Conservation (phyloP, 2,329 filamentous ascomycete genomes). For the Celoporthe dispersa region DNA sequence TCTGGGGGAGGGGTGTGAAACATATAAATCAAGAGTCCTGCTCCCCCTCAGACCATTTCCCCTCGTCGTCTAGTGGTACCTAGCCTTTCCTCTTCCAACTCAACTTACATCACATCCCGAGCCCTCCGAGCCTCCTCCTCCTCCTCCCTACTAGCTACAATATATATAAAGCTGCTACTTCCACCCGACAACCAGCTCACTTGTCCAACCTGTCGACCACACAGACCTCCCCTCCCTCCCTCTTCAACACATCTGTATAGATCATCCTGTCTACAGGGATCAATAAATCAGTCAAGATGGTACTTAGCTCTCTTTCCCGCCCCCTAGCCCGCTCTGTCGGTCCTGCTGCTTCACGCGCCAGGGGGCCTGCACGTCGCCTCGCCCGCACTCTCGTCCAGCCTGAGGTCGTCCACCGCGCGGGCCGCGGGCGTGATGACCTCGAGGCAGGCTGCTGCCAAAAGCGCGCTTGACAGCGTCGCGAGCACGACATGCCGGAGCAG, state of each 20-base stretch:
- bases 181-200: neutral
- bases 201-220: neutral
- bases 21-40: constrained; percentile 25
- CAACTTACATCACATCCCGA: constrained; percentile 19
- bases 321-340: constrained; percentile 31
- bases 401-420: constrained; percentile 22
- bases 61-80: constrained; percentile 8
- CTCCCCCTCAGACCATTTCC: constrained; percentile 12
- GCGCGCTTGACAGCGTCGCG: constrained; percentile 8
- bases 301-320: constrained; percentile 32
- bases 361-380: constrained; percentile 31
- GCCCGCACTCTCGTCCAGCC: constrained; percentile 25
- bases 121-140: neutral
- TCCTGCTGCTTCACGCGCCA: constrained; percentile 31
- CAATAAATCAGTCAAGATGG: constrained; percentile 33
- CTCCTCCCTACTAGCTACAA: neutral
- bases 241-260: constrained; percentile 5
- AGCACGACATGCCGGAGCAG: constrained; percentile 26
- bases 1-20: constrained; percentile 2
- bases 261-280: neutral
- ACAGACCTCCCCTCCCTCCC: neutral
- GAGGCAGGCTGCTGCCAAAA: constrained; percentile 26
- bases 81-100: constrained; percentile 5
- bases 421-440: constrained; percentile 24
- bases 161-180: constrained; percentile 22